Evolutionary conservation across 2,329 filamentous ascomycete genomes (phyloP).

Genomic region (Trichoderma semiorbis): DNA sequence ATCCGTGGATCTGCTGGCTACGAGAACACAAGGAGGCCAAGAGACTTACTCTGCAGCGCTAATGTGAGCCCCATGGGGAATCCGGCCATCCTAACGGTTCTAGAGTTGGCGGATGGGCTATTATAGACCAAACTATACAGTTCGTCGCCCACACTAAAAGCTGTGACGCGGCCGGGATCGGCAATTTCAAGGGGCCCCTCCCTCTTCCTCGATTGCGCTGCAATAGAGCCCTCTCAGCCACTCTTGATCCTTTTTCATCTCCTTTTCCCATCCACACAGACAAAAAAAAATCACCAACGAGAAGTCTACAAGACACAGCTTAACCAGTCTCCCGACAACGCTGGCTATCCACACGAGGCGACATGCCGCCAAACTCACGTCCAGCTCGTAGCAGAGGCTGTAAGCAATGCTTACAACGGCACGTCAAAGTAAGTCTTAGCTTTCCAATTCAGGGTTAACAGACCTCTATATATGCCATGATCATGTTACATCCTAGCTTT

Average conservation of each 20-base stretch:
- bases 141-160: too few relatives aligned
- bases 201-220: background rate
- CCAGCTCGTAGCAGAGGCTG: background rate
- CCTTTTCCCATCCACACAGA: background rate
- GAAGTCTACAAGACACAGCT: background rate
- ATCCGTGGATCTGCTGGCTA: too few relatives aligned
- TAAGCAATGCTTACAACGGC: background rate
- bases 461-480: background rate
- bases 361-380: background rate
- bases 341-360: background rate
- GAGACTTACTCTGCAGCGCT: too few relatives aligned
- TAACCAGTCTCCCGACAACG: background rate
- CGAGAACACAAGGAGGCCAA: too few relatives aligned
- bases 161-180: background rate
- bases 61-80: too few relatives aligned
- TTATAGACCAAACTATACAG: too few relatives aligned
- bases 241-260: background rate
- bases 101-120: too few relatives aligned
- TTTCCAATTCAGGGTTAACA: background rate
- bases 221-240: background rate
- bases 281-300: background rate
- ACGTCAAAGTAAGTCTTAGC: background rate
- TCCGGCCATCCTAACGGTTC: too few relatives aligned
- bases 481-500: background rate
- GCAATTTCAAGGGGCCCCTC: background rate